Conservation (phyloP, 129 eudicot species). For the Glebionis coronaria region DNA sequence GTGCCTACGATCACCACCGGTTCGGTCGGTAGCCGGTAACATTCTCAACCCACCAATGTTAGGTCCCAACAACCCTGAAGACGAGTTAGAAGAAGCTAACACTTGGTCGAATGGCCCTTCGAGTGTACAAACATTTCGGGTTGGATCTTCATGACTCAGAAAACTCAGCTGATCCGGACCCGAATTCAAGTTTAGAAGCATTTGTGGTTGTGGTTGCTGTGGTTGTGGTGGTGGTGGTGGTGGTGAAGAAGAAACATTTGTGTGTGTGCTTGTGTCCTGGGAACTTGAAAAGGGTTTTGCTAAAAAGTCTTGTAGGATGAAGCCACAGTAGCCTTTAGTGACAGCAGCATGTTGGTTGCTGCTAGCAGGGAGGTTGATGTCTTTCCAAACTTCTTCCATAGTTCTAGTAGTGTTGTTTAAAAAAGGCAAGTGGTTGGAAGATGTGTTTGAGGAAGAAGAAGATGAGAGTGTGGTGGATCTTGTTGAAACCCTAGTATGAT, state of each 20-base stretch:
- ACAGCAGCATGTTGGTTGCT: conserved; percentile 28
- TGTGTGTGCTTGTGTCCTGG: conserved; percentile 18
- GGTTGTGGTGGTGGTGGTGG: conserved; percentile 29
- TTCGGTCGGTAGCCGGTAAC: conserved; percentile 29
- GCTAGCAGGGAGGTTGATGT: conserved; percentile 42
- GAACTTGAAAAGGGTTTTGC: conserved; percentile 43
- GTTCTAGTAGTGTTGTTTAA: conserved; percentile 25
- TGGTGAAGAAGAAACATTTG: conserved; percentile 20
- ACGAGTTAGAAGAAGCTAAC: conserved; percentile 33
- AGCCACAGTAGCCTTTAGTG: conserved; percentile 29
- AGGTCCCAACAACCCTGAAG: too few species aligned
- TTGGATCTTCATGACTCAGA: conserved; percentile 15
- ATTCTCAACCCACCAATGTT: conserved; percentile 34
- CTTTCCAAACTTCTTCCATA: conserved; percentile 78
- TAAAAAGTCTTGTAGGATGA: conserved; percentile 56
- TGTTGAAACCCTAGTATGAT: not conserved
- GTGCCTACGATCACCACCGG: conserved; percentile 50
- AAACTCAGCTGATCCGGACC: conserved; percentile 34
- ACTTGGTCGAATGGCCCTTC: conserved; percentile 37
- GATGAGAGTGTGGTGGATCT: conserved; percentile 20
- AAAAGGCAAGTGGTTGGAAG: conserved; percentile 26
- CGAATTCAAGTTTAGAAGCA: conserved; percentile 41
- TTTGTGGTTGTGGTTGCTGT: conserved; percentile 25
- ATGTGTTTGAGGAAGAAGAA: conserved; percentile 23
- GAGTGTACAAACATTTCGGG: conserved; percentile 22